Base-by-base conservation (phyloP, 2,329 filamentous ascomycete species). In the Nemania abortiva region DNA sequence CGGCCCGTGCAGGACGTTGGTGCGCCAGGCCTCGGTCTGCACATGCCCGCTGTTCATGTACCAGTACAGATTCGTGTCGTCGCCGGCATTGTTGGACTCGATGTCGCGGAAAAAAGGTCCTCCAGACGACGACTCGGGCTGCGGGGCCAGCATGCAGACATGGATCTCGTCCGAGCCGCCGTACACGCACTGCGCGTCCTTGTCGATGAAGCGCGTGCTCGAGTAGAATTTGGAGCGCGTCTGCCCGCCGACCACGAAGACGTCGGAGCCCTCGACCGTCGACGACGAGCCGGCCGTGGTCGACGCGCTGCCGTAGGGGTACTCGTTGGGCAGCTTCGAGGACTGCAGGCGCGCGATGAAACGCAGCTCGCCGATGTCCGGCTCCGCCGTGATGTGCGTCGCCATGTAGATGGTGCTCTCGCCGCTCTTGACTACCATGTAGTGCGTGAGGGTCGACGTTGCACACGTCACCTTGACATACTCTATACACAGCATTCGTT, bases 191-290 rank as follows among this genome's bases (percentile, higher is more conserved):
- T 90, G 89, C 29, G 86, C 84, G 53, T 87, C 82, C 73, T 91
- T 89, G 76, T 92, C 90, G 75, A 92, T 91, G 79, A 91, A 92
- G n/a, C 89, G 85, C 70, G 90, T 83, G 67, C 87, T 89, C 1
- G 88, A 90, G 81, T 90, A 92, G 82, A 92, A 92, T 78, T 92
- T 92, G 79, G 87, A 89, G 47, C 90, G 86, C 0, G 90, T 92
- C 77, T 92, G 82, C 24, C 88, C 87, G 70, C 82, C 79, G 53
- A 92, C 88, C 9, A 89, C 68, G 74, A 86, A 92, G 65, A 88
- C 86, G 66, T 88, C 87, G 0, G 83, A 85, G 50, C 84, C 89
- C 76, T 91, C 90, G 60, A 91, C 82, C 3, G 81, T 78, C 1
- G 86, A 82, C 10, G 81, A 82, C 34, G 84, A 84, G 31, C 84